Evolutionary conservation across 192 early-diverging fungal species (phyloP).

Genomic region (Hyaloraphidium curvatum): DNA sequence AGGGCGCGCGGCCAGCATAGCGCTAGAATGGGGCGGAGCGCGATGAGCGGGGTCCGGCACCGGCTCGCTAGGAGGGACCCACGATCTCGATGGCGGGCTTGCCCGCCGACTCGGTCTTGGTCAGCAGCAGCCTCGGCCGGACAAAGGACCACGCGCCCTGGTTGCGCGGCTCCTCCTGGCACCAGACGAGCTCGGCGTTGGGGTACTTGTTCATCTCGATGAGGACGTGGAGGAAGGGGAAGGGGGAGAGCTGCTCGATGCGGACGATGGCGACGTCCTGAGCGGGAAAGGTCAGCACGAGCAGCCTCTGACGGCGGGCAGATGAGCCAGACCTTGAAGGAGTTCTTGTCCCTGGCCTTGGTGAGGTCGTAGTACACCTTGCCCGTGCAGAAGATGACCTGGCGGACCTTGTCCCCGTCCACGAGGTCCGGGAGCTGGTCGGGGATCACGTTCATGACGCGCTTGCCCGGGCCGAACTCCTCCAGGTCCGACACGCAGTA

Average conservation of each 20-base stretch:
- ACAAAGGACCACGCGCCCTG: conserved; percentile 81
- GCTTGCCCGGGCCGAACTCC: background rate
- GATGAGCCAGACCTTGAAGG: conserved; percentile 27
- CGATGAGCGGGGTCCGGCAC: conserved; percentile 16
- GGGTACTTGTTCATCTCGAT: conserved; percentile 76
- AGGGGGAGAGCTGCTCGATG: conserved; percentile 84
- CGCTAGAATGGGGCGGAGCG: conserved; percentile 26
- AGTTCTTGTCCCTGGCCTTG: conserved; percentile 77
- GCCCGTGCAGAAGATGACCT: conserved; percentile 85
- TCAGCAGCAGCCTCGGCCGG: conserved; percentile 66
- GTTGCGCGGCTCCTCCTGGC: conserved; percentile 92
- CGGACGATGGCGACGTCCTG: conserved; percentile 74
- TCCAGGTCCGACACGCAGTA: background rate
- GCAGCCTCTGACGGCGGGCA: background rate
- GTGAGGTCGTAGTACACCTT: conserved; percentile 92
- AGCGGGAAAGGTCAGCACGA: background rate
- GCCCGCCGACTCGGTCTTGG: conserved; percentile 48
- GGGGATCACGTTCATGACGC: background rate
- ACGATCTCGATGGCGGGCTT: too few species aligned
- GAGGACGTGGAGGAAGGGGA: conserved; percentile 83
- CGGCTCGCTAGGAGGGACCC: conserved; percentile 1
- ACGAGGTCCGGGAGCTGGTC: conserved; percentile 24
- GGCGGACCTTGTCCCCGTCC: conserved; percentile 67
- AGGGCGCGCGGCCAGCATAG: conserved; percentile 74
- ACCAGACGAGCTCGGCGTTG: conserved; percentile 79